phyloP scores from a whole-genome alignment of 2,329 filamentous ascomycete genomes.

The Truncatella angustata region DNA sequence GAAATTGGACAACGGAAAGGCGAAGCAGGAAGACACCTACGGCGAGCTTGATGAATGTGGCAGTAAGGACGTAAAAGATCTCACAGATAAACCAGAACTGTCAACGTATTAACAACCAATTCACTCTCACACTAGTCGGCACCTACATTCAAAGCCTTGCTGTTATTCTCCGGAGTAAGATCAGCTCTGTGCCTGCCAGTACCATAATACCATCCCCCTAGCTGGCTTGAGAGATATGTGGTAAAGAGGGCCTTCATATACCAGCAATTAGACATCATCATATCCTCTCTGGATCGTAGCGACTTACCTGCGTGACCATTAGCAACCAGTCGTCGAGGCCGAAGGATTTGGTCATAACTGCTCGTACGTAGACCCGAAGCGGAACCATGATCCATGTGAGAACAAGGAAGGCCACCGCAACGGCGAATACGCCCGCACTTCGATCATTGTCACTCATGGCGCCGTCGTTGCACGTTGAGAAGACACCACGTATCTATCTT shows the following conservation, averaged over 20 bases:
- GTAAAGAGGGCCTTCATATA: not conserved
- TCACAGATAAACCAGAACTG: slow-evolving; percentile 9
- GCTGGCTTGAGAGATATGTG: not conserved
- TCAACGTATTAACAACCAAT: not conserved
- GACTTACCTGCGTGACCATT: slow-evolving; percentile 2
- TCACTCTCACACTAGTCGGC: not conserved
- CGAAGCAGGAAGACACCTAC: slow-evolving; percentile 10
- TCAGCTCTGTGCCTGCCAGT: slow-evolving; percentile 3
- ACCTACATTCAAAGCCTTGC: slow-evolving; percentile 6
- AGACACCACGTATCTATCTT: not conserved
- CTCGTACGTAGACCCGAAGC: slow-evolving; percentile 2
- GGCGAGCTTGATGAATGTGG: slow-evolving; percentile 6
- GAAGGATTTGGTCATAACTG: not conserved
- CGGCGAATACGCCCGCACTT: not conserved
- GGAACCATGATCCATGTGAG: slow-evolving; percentile 4
- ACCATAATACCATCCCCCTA: slow-evolving; percentile 6
- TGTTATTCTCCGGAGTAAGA: not conserved
- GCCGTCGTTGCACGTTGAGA: not conserved
- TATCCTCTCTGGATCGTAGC: not conserved
- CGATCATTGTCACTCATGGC: slow-evolving; percentile 7
- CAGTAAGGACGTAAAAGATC: slow-evolving; percentile 3
- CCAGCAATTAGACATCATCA: not conserved
- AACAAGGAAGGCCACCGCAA: not conserved
- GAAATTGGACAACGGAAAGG: slow-evolving; percentile 3
- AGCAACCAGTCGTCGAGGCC: not conserved